phyloP scores from a whole-genome alignment of 1,284 basidiomycete genomes.

The Pisolithus thermaeus region DNA sequence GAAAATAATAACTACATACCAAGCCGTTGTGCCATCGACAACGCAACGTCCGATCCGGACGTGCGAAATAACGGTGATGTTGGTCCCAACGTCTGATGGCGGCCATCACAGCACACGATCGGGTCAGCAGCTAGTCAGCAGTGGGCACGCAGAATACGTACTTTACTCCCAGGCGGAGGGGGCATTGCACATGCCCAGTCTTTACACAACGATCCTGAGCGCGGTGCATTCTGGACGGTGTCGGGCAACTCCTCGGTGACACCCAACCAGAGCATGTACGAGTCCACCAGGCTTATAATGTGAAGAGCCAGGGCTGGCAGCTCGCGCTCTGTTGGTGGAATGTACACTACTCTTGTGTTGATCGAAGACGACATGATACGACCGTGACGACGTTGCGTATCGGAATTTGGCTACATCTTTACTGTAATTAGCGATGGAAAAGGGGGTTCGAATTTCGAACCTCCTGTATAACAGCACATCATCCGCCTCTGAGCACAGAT shows the following conservation, averaged over 20 bases:
- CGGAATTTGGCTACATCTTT: background rate
- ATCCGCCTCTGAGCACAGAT: no score
- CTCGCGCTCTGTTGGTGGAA: conserved; percentile 40
- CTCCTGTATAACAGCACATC: no score
- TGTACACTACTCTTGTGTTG: conserved; percentile 38
- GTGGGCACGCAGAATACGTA: conserved; percentile 13
- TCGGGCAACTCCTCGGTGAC: conserved; percentile 42
- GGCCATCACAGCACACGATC: conserved; percentile 23
- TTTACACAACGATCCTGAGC: conserved; percentile 52
- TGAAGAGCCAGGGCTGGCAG: conserved; percentile 64
- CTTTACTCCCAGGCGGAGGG: conserved; percentile 12
- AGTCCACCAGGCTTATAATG: conserved; percentile 61
- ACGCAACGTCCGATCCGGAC: conserved; percentile 56
- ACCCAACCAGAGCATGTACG: conserved; percentile 82
- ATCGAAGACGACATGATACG: conserved; percentile 19
- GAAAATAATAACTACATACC: conserved; percentile 42
- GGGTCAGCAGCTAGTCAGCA: conserved; percentile 10
- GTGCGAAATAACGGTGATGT: conserved; percentile 66
- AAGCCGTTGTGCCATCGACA: conserved; percentile 72
- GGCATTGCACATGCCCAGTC: conserved; percentile 90
- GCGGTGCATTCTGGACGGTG: conserved; percentile 43
- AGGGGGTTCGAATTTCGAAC: no score
- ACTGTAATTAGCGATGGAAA: background rate
- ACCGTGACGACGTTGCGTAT: background rate
- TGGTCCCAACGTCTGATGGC: conserved; percentile 29